A percentile compares a stretch with the other conserved stretches of the same genome.
Evolutionary conservation across 179 eudicot species (phyloP).

Genomic region (Spergularia azorica): DNA sequence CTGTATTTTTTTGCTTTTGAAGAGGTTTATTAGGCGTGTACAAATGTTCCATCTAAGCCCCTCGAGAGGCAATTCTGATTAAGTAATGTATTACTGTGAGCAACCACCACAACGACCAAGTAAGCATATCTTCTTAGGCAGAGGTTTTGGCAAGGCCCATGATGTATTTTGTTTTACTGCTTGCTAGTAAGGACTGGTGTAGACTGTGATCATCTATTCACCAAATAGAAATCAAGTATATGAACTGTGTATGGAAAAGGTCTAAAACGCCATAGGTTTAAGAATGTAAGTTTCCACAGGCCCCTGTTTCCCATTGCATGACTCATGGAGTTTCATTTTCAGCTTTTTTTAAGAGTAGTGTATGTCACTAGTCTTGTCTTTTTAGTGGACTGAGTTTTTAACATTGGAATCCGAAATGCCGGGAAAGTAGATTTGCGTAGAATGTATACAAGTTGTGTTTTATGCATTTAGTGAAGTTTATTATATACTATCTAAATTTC

Average conservation of each 20-base stretch:
- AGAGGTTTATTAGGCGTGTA: not conserved
- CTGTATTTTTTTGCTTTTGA: constrained; percentile 6
- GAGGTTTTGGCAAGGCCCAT: not conserved
- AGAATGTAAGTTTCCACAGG: not conserved
- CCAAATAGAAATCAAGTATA: not conserved
- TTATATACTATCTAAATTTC: not conserved
- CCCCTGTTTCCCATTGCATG: not conserved
- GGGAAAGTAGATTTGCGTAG: not conserved
- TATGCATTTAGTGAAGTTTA: not conserved
- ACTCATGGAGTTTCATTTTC: not conserved
- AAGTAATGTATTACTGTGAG: not conserved
- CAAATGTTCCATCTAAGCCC: not conserved
- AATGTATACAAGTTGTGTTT: no score
- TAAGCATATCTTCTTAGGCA: not conserved
- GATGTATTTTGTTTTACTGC: not conserved
- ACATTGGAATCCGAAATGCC: not conserved
- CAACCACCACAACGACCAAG: not conserved
- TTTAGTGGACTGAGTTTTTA: not conserved
- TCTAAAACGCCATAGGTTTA: not conserved
- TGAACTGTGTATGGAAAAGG: not conserved
- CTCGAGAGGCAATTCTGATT: not conserved
- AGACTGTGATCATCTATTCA: no score
- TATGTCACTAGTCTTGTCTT: no score
- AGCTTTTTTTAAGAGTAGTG: no score
- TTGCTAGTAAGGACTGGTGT: not conserved